Conservation (phyloP, 129 eudicot species). For the Rutidosis leptorrhynchoides region DNA sequence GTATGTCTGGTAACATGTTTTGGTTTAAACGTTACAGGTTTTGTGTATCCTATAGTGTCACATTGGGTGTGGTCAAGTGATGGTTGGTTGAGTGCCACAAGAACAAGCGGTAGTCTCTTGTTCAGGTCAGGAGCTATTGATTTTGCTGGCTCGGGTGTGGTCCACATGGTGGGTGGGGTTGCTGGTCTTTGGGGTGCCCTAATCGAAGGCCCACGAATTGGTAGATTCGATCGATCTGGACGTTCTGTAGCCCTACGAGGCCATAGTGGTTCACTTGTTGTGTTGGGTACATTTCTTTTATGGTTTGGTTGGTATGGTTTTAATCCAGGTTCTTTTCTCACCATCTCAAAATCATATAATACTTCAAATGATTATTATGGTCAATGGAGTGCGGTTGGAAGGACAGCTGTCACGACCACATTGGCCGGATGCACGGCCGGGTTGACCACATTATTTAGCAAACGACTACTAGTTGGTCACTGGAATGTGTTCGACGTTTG, state of each 20-base stretch:
- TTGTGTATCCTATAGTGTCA: conserved; percentile 66
- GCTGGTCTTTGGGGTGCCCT: conserved; percentile 71
- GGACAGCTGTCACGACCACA: conserved; percentile 76
- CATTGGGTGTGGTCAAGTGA: conserved; percentile 70
- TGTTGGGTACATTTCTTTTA: conserved; percentile 57
- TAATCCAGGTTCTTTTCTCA: conserved; percentile 61
- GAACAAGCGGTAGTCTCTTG: conserved; percentile 36
- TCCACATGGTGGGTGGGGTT: conserved; percentile 75
- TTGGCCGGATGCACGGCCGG: conserved; percentile 69
- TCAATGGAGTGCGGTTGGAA: conserved; percentile 72
- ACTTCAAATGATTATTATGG: conserved; percentile 36
- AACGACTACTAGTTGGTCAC: conserved; percentile 54
- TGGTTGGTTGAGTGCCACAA: conserved; percentile 63
- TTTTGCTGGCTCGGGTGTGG: conserved; percentile 71
- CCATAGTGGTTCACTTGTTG: conserved; percentile 62
- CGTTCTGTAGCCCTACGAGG: conserved; percentile 58
- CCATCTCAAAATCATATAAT: conserved; percentile 41
- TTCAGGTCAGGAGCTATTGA: conserved; percentile 60
- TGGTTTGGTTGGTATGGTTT: conserved; percentile 86
- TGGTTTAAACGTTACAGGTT: conserved; percentile 27
- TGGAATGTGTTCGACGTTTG: conserved; percentile 73
- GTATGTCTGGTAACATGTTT: neutral
- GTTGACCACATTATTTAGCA: conserved; percentile 56
- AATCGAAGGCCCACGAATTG: conserved; percentile 67
- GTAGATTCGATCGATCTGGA: conserved; percentile 51